A percentile compares a stretch with the other conserved stretches of the same genome.
phyloP scores from a whole-genome alignment of 257 asterid genomes.

The Dorcoceras hygrometricum region DNA sequence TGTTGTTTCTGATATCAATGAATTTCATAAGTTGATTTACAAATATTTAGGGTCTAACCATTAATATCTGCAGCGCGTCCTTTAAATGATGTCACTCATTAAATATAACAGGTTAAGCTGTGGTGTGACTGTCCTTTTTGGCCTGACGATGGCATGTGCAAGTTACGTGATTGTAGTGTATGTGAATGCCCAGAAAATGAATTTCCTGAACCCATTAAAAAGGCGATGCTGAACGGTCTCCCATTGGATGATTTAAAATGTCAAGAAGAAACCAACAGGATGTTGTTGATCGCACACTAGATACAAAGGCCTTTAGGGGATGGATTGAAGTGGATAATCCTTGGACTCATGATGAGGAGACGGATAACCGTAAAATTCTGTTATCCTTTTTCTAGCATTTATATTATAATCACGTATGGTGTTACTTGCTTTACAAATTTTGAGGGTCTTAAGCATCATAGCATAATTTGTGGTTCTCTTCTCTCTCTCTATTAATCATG shows the following conservation, averaged over 20 bases:
- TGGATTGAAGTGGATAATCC: conserved; percentile 94
- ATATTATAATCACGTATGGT: background rate
- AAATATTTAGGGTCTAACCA: too few species aligned
- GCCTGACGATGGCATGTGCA: conserved; percentile 99
- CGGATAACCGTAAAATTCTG: conserved; percentile 68
- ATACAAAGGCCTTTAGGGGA: conserved; percentile 81
- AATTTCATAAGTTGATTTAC: too few species aligned
- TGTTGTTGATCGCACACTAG: conserved; percentile 87
- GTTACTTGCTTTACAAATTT: too few species aligned
- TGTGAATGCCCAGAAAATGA: conserved; percentile 93
- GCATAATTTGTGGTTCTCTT: too few species aligned
- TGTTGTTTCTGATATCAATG: too few species aligned
- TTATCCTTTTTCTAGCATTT: conserved; percentile 14
- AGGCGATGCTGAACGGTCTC: conserved; percentile 41
- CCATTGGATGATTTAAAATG: conserved; percentile 77
- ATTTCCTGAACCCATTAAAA: conserved; percentile 78
- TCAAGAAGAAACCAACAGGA: conserved; percentile 90
- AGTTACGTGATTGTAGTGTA: conserved; percentile 89
- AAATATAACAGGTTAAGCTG: conserved; percentile 69
- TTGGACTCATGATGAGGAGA: conserved; percentile 92
- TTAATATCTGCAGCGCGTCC: conserved; percentile 3
- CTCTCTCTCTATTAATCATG: too few species aligned
- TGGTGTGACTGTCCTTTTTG: conserved; percentile 99
- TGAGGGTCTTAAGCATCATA: too few species aligned
- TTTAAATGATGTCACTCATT: conserved; percentile 23